Evolutionary conservation across 305 asterid species (phyloP).

Genomic region (Rubia tinctorum): DNA sequence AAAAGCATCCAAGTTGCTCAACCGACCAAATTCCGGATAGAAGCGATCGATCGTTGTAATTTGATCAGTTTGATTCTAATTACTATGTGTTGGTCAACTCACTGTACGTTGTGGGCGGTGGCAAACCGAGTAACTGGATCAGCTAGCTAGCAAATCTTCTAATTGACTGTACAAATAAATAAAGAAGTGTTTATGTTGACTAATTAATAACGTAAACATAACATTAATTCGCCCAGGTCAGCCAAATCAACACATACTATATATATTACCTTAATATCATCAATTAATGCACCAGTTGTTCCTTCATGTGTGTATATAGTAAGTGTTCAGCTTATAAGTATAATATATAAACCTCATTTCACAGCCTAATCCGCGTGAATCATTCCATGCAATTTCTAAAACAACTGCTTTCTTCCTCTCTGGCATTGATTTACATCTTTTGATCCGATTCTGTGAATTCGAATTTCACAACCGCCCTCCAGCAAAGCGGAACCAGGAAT

Average conservation of each 20-base stretch:
- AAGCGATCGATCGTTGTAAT: neutral
- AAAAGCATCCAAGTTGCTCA: neutral
- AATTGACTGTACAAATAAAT: too few species aligned
- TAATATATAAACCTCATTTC: neutral
- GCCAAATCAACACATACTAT: neutral
- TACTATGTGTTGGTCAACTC: neutral
- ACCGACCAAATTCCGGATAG: neutral
- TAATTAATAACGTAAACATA: neutral
- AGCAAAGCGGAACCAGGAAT: too few species aligned
- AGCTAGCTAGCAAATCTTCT: neutral
- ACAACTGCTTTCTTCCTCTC: neutral
- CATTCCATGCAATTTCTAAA: neutral
- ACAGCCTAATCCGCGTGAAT: neutral
- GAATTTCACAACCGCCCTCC: neutral
- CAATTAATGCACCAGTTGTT: neutral
- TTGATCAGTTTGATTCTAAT: neutral
- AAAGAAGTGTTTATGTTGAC: neutral
- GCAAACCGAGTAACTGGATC: neutral
- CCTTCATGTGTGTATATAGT: neutral
- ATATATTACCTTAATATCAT: neutral
- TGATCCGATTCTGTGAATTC: neutral
- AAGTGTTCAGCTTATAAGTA: neutral
- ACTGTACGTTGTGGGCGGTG: neutral
- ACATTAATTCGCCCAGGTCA: neutral
- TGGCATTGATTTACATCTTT: slow-evolving; percentile 8